Base-by-base conservation (phyloP, 2,329 filamentous ascomycete species). In the Trichoderma atroviride region DNA sequence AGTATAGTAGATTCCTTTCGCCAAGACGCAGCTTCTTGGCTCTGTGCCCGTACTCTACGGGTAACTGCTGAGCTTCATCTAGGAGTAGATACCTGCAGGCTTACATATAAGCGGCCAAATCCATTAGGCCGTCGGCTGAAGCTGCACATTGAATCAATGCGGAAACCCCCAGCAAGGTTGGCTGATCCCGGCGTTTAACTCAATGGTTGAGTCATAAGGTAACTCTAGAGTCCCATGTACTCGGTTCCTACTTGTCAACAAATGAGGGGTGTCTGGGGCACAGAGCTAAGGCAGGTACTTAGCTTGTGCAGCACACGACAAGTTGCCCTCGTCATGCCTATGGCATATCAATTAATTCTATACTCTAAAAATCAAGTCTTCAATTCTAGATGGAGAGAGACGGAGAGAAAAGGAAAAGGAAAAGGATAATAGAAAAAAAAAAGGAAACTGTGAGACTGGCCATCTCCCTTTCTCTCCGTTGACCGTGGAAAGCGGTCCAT, bases 291-390 rank as follows among this genome's bases (percentile, higher is more conserved):
- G 63, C 63, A 67, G 63, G 63, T 67, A 67, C 63, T 59, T 19
- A 59, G 63, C 63, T 67, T 55, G 53, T 37, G 63, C 63, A 24
- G 63, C 63, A 67, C 63, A 67, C 63, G 63, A 67, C 63, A 67
- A 40, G 31, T 52, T 22, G 35, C 63, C 63, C 63, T 67, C 63
- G 53, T 67, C 63, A 67, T 58, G 37, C 58, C 53, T 22, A 52
- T 59, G 40, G 55, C 53, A 19, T 29, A 43, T 57, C 53, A 43
- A 65, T 57, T 57, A n/a, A 50, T 56, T 33, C 35, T 56, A 43
- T 56, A n/a, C 52, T 65, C 63, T 66, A 66, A n/a, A 33, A 37
- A 31, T 35, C 59, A 31, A 63, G 29, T 27, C 9, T 47, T 24
- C 47, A 50, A 35, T 5, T 35, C 33, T 11, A 35, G 14, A 14